Conservation (phyloP, 2,329 filamentous ascomycete species). For the Periconia macrospinosa region DNA sequence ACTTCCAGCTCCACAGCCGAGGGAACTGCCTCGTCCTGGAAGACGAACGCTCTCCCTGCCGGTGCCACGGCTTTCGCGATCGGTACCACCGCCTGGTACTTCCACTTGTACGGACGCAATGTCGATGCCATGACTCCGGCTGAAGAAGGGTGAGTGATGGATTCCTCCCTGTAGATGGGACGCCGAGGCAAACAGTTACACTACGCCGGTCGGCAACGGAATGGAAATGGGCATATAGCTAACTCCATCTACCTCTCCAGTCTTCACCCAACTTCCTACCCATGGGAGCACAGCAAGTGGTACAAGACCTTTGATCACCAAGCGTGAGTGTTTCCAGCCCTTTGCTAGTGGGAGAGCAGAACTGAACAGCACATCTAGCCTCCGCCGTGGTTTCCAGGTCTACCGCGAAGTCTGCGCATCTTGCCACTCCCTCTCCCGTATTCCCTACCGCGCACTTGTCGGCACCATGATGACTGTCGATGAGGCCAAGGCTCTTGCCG, state of each 20-base stretch:
- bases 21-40: slow-evolving; percentile 73
- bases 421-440: slow-evolving; percentile 93
- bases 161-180: neutral
- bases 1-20: slow-evolving; percentile 70
- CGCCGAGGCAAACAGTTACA: neutral
- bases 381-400: slow-evolving; percentile 98
- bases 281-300: slow-evolving; percentile 92
- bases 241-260: slow-evolving; percentile 51
- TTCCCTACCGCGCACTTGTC: slow-evolving; percentile 91
- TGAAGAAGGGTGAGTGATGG: slow-evolving; percentile 89
- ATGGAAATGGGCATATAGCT: slow-evolving; percentile 6
- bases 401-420: slow-evolving; percentile 98
- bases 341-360: neutral
- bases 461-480: slow-evolving; percentile 92
- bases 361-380: slow-evolving; percentile 56
- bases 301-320: slow-evolving; percentile 96
- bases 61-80: slow-evolving; percentile 84
- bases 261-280: slow-evolving; percentile 88
- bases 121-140: slow-evolving; percentile 87
- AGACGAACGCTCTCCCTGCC: slow-evolving; percentile 82
- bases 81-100: slow-evolving; percentile 95
- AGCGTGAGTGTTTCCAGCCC: slow-evolving; percentile 66
- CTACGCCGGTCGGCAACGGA: neutral
- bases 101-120: slow-evolving; percentile 88
- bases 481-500: slow-evolving; percentile 94